Conservation (phyloP, 2,329 filamentous ascomycete species). For the Pseudogymnoascus sp. region DNA sequence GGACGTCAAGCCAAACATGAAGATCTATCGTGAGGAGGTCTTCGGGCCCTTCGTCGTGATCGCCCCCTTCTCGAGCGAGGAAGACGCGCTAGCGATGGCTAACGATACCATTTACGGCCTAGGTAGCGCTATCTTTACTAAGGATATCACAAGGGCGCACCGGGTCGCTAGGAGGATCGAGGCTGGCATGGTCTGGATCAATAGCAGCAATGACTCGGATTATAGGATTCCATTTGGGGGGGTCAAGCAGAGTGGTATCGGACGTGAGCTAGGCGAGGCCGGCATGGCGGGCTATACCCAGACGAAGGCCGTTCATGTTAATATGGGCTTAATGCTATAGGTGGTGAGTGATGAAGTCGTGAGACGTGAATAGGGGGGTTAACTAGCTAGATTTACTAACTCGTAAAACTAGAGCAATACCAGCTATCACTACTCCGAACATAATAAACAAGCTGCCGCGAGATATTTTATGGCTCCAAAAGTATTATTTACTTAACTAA, state of each 20-base stretch:
- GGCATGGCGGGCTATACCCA: conserved; percentile 62
- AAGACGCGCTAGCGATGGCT: conserved; percentile 54
- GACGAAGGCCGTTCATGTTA: conserved; percentile 45
- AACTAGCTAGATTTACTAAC: not conserved
- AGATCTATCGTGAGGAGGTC: conserved; percentile 68
- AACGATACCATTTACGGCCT: conserved; percentile 62
- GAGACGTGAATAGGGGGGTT: not conserved
- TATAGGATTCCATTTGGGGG: conserved; percentile 63
- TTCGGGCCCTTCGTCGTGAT: conserved; percentile 67
- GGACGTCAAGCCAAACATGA: conserved; percentile 63
- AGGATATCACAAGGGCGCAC: conserved; percentile 60
- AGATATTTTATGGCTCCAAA: too few relatives aligned
- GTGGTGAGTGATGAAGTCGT: not conserved
- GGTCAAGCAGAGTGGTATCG: conserved; percentile 68
- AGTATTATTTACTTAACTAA: too few relatives aligned
- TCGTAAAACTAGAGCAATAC: not conserved
- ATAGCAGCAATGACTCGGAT: conserved; percentile 60
- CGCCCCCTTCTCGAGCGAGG: conserved; percentile 62
- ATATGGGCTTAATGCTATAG: not conserved
- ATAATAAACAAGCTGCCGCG: too few relatives aligned
- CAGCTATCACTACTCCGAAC: too few relatives aligned
- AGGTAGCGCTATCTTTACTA: conserved; percentile 61
- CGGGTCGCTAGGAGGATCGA: conserved; percentile 56
- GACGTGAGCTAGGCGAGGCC: conserved; percentile 65
- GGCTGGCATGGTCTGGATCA: conserved; percentile 42